These are phyloP conservation scores for Fusarium palustre DNA, from an alignment of 2,329 filamentous ascomycete species.

Conservation along the genomic window DNA sequence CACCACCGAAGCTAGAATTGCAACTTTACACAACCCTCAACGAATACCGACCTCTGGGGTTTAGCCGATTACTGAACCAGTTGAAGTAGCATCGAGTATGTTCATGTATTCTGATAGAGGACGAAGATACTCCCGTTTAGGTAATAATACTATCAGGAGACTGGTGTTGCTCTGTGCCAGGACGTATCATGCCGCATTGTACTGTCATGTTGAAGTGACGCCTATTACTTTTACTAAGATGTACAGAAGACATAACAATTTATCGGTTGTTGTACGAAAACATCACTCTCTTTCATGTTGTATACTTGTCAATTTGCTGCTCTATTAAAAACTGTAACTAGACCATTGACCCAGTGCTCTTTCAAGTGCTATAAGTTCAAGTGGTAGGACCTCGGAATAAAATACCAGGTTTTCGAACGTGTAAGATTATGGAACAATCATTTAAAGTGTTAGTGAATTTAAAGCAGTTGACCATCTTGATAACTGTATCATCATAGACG, in stretches of 20 bases:
- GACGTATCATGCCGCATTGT: too few species aligned
- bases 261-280: fast-evolving
- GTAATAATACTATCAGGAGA: background rate
- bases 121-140: background rate
- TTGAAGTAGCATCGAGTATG: background rate
- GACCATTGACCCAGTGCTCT: background rate
- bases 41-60: background rate
- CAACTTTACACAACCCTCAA: background rate
- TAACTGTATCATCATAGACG: background rate
- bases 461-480: background rate
- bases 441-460: background rate
- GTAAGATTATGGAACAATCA: background rate
- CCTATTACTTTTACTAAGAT: too few species aligned
- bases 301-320: background rate
- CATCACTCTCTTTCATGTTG: background rate
- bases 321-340: background rate
- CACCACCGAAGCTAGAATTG: background rate
- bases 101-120: background rate
- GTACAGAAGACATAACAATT: background rate
- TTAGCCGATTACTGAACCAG: too few species aligned
- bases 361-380: background rate
- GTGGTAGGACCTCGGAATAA: too few species aligned
- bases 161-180: background rate
- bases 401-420: background rate
- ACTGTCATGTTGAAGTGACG: too few species aligned